Evolutionary conservation across 306 rosid genomes (phyloP), one percentile per base, ranked within the genome.

Genomic region (Pyrus bretschneideri): DNA sequence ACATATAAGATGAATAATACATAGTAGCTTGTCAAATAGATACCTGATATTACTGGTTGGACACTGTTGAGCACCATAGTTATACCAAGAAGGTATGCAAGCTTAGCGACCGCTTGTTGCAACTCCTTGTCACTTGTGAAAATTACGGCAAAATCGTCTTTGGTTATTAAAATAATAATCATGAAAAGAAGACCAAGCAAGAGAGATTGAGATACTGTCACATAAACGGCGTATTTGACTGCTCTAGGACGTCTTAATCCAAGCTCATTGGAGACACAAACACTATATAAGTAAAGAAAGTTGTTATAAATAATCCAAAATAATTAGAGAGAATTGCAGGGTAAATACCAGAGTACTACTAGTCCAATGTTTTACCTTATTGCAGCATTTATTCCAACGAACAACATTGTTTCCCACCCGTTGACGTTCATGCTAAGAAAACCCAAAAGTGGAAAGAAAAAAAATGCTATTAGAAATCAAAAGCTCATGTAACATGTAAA

Each of bases 251-350:
- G 80, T 9, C 80, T 81, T 79, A 31, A 80, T 5, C 93, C 91
- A 38, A 90, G 90, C 23, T 85, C 77, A 70, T 83, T 88, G 3
- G 93, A 83, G 42, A 90, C 88, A 1, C 90, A 82, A 44, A 90
- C 83, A 73, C 88, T 88, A 77, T 19, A 70, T 29, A n/a, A 25
- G 54, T 14, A 4, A 49, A 49, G 0, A 4, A 49, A 49, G 21
- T 14, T 49, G 7, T 49, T 49, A 49, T 49, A 49, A 49, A 49
- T 5, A 49, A 49, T 1, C 54, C 54, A 49, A 49, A 49, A 49
- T 49, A 49, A 17, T 49, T 4, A 15, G 7, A 49, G 54, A 49
- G 18, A 46, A 46, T 46, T 46, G 18, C 19, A 46, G 12, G 45
- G 45, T 42, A 42, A 42, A 42, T 46, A 46, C 19, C 7, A 46